phyloP scores from a whole-genome alignment of 441 rosid species.

The Theobroma grandiflorum region DNA sequence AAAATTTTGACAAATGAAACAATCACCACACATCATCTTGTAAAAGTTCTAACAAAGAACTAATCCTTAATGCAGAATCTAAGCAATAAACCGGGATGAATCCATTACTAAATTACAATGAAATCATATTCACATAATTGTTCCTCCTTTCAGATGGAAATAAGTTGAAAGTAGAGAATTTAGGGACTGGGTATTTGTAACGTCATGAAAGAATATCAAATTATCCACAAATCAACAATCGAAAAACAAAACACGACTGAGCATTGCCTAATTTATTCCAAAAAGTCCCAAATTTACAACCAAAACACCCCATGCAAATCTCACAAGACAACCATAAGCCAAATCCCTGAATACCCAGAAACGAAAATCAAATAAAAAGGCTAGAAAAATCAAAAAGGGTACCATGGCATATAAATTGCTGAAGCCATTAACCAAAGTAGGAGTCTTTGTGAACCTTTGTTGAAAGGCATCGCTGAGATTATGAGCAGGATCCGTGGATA shows the following conservation, averaged over 20 bases:
- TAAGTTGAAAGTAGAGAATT: neutral
- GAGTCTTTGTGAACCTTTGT: slow-evolving; percentile 89
- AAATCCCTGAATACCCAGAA: slow-evolving; percentile 13
- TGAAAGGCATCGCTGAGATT: slow-evolving; percentile 99
- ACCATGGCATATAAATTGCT: slow-evolving; percentile 97
- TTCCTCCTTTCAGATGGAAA: slow-evolving; percentile 12
- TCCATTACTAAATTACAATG: neutral
- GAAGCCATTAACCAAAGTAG: slow-evolving; percentile 92
- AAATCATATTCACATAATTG: slow-evolving; percentile 6
- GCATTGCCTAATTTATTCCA: slow-evolving; percentile 3
- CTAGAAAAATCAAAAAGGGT: neutral
- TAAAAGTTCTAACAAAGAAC: neutral
- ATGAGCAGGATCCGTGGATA: slow-evolving; percentile 99
- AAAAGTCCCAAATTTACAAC: neutral
- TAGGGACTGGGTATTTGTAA: neutral
- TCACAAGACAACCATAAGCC: neutral
- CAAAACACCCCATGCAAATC: neutral
- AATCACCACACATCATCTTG: neutral
- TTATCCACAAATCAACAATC: slow-evolving; percentile 16
- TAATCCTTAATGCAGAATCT: neutral
- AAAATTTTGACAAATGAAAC: neutral
- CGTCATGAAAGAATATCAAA: slow-evolving; percentile 2
- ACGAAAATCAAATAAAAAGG: slow-evolving; percentile 9
- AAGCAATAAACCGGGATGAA: neutral
- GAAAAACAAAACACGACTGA: slow-evolving; percentile 16